Percentiles rank a stretch among this genome's conserved stretches.
These are phyloP conservation scores for Xylaria telfairii DNA, from an alignment of 495 filamentous ascomycete genomes.

Conservation along the genomic window DNA sequence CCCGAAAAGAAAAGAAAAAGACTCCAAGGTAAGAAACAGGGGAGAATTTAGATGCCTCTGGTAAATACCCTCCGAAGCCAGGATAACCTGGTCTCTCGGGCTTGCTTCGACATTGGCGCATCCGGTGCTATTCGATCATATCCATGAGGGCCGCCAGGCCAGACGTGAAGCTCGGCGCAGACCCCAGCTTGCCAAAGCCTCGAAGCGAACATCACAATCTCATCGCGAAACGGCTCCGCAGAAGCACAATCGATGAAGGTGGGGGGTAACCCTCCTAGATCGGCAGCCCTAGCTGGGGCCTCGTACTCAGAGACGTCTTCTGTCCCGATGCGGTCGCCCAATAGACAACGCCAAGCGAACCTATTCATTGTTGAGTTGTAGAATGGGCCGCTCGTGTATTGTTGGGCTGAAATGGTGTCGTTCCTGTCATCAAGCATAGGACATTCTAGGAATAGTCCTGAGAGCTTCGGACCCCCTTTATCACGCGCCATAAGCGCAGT, in stretches of 20 bases:
- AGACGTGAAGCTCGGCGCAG: conserved; percentile 46
- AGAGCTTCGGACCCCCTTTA: conserved; percentile 38
- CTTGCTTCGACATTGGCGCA: conserved; percentile 40
- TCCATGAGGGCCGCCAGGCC: conserved; percentile 43
- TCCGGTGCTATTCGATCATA: conserved; percentile 40
- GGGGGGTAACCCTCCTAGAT: conserved; percentile 39
- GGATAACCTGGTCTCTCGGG: conserved; percentile 38
- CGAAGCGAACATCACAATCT: conserved; percentile 44
- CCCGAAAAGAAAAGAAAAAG: not conserved
- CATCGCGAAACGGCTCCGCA: conserved; percentile 45
- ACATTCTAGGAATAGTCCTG: conserved; percentile 41
- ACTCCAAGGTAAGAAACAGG: no score
- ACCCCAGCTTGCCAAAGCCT: conserved; percentile 43
- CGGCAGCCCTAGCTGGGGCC: conserved; percentile 41
- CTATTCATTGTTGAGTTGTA: conserved; percentile 42
- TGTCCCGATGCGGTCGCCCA: conserved; percentile 39
- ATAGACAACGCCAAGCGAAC: conserved; percentile 44
- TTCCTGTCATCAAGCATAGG: conserved; percentile 47
- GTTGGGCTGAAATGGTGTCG: conserved; percentile 38
- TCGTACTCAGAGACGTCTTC: conserved; percentile 39
- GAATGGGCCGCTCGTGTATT: conserved; percentile 40
- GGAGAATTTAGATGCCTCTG: conserved; percentile 12
- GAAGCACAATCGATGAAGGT: conserved; percentile 45
- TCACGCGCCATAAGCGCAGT: conserved; percentile 42
- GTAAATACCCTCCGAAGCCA: conserved; percentile 40